Conservation (phyloP, 2,329 filamentous ascomycete species). For the Leptographium flavum region DNA sequence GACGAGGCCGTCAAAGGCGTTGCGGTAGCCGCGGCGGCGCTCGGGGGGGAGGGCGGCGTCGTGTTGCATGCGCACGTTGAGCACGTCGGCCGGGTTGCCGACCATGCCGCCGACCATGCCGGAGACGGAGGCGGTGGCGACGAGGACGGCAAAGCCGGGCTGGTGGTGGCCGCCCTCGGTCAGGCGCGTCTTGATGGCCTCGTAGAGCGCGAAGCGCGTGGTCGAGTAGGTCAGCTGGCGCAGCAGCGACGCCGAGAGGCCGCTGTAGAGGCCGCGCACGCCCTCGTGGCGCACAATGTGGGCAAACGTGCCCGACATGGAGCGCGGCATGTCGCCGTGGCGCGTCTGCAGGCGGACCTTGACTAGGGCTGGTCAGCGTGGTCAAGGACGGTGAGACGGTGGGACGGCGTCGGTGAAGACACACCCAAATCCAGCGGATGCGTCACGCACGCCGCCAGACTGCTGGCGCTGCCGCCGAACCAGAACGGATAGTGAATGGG, state of each 20-base stretch:
- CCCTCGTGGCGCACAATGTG: slow-evolving; percentile 70
- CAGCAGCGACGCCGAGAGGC: slow-evolving; percentile 81
- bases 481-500: slow-evolving; percentile 62
- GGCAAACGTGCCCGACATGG: slow-evolving; percentile 73
- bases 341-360: slow-evolving; percentile 84
- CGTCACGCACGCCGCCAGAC: slow-evolving; percentile 79
- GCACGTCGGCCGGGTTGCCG: slow-evolving; percentile 88
- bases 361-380: neutral
- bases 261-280: slow-evolving; percentile 69
- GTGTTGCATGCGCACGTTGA: slow-evolving; percentile 98
- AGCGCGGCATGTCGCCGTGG: slow-evolving; percentile 56
- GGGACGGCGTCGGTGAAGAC: slow-evolving; percentile 18
- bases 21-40: slow-evolving; percentile 73
- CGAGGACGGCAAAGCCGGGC: slow-evolving; percentile 61
- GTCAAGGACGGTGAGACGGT: neutral
- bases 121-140: slow-evolving; percentile 69
- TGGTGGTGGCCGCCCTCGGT: slow-evolving; percentile 23
- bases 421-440: slow-evolving; percentile 85
- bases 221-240: slow-evolving; percentile 95
- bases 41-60: slow-evolving; percentile 60
- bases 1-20: slow-evolving; percentile 74
- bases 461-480: slow-evolving; percentile 93
- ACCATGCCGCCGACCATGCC: slow-evolving; percentile 81
- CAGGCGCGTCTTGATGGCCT: slow-evolving; percentile 68
- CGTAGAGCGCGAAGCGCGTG: slow-evolving; percentile 91